phyloP scores from a whole-genome alignment of 2,329 filamentous ascomycete species.

The Ascomycota sp. region DNA sequence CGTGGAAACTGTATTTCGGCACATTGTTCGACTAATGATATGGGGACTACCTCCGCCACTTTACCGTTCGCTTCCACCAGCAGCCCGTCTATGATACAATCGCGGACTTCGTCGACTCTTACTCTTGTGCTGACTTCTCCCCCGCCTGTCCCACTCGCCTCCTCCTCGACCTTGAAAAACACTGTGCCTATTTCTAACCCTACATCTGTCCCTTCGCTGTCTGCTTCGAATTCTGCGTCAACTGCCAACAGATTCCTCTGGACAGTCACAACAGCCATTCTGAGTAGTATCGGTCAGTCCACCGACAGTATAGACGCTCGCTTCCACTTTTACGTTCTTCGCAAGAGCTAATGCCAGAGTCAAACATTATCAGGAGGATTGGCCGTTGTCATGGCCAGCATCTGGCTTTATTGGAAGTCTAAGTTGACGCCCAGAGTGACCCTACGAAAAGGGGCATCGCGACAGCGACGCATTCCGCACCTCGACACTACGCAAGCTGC shows the following conservation, averaged over 20 bases:
- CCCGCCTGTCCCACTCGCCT: not conserved
- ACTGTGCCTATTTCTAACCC: not conserved
- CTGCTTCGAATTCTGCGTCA: not conserved
- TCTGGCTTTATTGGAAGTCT: slow-evolving; percentile 2
- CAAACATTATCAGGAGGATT: slow-evolving; percentile 1
- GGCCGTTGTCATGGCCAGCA: not conserved
- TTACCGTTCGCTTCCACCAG: not conserved
- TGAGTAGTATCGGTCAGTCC: slow-evolving; percentile 4
- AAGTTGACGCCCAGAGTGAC: not conserved
- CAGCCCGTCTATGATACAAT: too few species aligned
- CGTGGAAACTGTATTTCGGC: slow-evolving; percentile 5
- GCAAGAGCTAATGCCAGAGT: too few species aligned
- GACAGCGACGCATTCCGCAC: not conserved
- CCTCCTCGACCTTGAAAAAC: not conserved
- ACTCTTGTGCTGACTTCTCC: not conserved
- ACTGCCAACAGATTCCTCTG: not conserved
- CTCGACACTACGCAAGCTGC: not conserved
- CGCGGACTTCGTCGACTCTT: not conserved
- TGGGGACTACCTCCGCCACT: not conserved
- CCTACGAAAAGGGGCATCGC: not conserved
- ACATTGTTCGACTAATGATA: not conserved
- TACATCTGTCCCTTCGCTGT: not conserved
- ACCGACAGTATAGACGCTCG: slow-evolving; percentile 1
- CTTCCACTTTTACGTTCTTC: not conserved
- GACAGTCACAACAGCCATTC: slow-evolving; percentile 2